Evolutionary conservation across 441 rosid genomes (phyloP).

Genomic region (Capsella rubella): DNA sequence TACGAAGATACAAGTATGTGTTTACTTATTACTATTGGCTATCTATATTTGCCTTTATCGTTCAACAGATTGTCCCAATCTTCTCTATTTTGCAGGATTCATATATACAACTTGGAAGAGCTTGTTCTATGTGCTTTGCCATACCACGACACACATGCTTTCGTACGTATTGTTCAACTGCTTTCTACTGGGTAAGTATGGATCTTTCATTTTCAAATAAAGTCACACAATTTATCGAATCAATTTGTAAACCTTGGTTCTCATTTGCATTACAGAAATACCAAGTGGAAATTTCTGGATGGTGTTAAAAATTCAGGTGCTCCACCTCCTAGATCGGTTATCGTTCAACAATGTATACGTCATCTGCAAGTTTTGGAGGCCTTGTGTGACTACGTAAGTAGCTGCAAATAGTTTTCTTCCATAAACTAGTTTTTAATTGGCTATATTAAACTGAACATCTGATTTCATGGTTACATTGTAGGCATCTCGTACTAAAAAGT

Average conservation of each 20-base stretch:
- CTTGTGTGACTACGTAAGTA: slow-evolving; percentile 86
- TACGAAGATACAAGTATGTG: slow-evolving; percentile 88
- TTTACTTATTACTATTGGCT: neutral
- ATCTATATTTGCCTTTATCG: slow-evolving; percentile 4
- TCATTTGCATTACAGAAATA: slow-evolving; percentile 62
- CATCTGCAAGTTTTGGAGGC: slow-evolving; percentile 88
- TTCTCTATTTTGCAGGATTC: slow-evolving; percentile 63
- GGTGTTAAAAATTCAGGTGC: slow-evolving; percentile 92
- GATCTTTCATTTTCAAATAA: neutral
- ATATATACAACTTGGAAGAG: slow-evolving; percentile 81
- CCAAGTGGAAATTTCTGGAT: slow-evolving; percentile 92
- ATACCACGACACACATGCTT: slow-evolving; percentile 88
- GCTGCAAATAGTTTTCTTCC: neutral
- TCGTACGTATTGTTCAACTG: slow-evolving; percentile 87
- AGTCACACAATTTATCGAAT: neutral
- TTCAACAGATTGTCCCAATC: slow-evolving; percentile 17
- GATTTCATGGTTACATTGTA: slow-evolving; percentile 43
- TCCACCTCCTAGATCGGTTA: slow-evolving; percentile 81
- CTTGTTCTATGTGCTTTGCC: slow-evolving; percentile 87
- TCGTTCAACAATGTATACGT: slow-evolving; percentile 91
- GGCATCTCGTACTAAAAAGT: slow-evolving; percentile 85
- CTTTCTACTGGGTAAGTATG: slow-evolving; percentile 72
- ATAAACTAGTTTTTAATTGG: slow-evolving; percentile 2
- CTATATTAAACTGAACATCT: slow-evolving; percentile 25
- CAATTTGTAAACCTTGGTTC: slow-evolving; percentile 20